phyloP scores from a whole-genome alignment of 2,329 filamentous ascomycete species.

The Sarocladium kiliense region DNA sequence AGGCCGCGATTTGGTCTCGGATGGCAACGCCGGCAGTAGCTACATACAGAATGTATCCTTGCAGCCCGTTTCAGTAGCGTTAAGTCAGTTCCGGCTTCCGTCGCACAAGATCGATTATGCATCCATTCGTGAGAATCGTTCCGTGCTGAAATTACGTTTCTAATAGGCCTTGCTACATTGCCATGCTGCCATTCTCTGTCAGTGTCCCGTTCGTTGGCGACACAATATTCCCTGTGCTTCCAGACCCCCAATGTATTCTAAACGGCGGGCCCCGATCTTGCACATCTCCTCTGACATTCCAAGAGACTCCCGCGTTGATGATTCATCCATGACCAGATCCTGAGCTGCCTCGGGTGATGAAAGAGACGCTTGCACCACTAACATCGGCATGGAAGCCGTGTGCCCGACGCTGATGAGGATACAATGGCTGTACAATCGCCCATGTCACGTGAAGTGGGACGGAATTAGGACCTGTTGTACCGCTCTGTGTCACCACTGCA shows the following conservation, averaged over 20 bases:
- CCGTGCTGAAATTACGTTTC: background rate
- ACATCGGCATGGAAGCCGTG: background rate
- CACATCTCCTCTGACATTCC: conserved; percentile 6
- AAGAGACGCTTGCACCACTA: background rate
- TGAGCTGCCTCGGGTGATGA: background rate
- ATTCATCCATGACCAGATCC: background rate
- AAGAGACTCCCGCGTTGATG: conserved; percentile 2
- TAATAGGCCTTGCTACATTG: background rate
- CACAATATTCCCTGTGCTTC: background rate
- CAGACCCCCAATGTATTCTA: background rate
- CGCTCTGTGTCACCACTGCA: background rate
- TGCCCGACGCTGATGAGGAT: conserved; percentile 1
- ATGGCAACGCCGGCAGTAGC: too few species aligned
- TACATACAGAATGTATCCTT: too few species aligned
- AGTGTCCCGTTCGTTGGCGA: background rate
- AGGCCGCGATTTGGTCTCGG: too few species aligned
- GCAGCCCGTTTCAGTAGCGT: too few species aligned
- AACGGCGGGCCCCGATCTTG: background rate
- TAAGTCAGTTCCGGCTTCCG: too few species aligned
- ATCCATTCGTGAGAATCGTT: too few species aligned
- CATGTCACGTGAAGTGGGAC: background rate
- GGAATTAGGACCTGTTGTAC: background rate
- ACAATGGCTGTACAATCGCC: background rate
- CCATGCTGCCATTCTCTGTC: background rate
- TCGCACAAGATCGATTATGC: too few species aligned